These are phyloP conservation scores for Cercospora sp. DNA, from an alignment of 2,329 filamentous ascomycete species.

Conservation along the genomic window DNA sequence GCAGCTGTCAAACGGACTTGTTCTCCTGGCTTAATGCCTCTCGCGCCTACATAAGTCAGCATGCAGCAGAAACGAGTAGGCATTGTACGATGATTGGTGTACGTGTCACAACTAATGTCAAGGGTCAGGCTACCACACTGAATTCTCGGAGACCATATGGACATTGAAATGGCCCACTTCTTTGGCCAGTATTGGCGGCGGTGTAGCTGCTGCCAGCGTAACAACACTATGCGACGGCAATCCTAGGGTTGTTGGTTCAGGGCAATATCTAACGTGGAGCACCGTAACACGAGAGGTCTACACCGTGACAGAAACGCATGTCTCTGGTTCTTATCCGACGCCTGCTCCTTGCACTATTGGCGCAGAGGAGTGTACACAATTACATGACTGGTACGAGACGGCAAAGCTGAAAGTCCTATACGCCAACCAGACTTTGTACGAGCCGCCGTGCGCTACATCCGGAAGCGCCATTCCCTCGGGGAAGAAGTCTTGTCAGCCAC, in stretches of 20 bases:
- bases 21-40: conserved; percentile 9
- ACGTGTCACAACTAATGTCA: background rate
- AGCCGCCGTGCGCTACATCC: conserved; percentile 20
- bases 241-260: conserved; percentile 24
- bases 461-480: conserved; percentile 14
- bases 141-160: background rate
- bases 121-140: background rate
- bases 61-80: conserved; percentile 9
- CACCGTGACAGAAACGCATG: conserved; percentile 12
- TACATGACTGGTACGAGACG: conserved; percentile 15
- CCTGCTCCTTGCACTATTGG: conserved; percentile 23
- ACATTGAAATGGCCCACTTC: background rate
- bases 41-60: background rate
- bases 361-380: conserved; percentile 12
- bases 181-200: background rate
- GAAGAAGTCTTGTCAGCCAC: background rate
- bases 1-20: conserved; percentile 18
- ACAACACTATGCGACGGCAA: conserved; percentile 31
- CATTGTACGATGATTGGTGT: background rate
- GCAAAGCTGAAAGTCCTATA: conserved; percentile 6
- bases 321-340: conserved; percentile 16
- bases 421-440: conserved; percentile 1
- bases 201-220: conserved; percentile 8
- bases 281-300: conserved; percentile 6
- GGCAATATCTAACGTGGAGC: conserved; percentile 3